phyloP scores from a whole-genome alignment of 257 asterid species.

The Euphrasia confusa region DNA sequence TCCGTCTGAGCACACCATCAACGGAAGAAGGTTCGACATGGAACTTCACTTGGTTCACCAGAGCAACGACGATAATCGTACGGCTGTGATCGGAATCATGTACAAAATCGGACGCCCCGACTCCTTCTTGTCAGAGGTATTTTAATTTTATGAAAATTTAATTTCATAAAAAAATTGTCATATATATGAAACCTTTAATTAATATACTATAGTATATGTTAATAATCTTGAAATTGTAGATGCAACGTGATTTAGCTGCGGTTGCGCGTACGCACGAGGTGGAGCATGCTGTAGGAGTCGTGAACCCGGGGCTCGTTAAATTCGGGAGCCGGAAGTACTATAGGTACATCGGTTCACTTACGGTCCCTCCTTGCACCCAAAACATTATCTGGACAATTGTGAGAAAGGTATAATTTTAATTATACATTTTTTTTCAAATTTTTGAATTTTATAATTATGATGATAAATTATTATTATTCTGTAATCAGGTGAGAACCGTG shows the following conservation, averaged over 20 bases:
- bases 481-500: slow-evolving; percentile 51
- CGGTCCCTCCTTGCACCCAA: slow-evolving; percentile 73
- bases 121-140: slow-evolving; percentile 60
- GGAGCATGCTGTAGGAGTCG: slow-evolving; percentile 34
- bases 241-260: slow-evolving; percentile 28
- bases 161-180: no score
- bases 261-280: slow-evolving; percentile 24
- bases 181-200: no score
- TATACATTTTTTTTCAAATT: not conserved
- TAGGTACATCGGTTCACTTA: slow-evolving; percentile 69
- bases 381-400: slow-evolving; percentile 55
- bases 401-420: slow-evolving; percentile 21
- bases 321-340: slow-evolving; percentile 53
- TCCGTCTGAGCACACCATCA: slow-evolving; percentile 72
- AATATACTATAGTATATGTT: no score
- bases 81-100: slow-evolving; percentile 62
- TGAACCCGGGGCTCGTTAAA: slow-evolving; percentile 39
- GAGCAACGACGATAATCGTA: slow-evolving; percentile 42
- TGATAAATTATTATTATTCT: not conserved
- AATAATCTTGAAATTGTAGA: slow-evolving; percentile 27
- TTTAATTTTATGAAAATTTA: no score
- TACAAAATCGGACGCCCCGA: slow-evolving; percentile 58
- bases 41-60: slow-evolving; percentile 71
- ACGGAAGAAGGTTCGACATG: slow-evolving; percentile 66
- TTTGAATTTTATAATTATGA: not conserved